phyloP scores from a whole-genome alignment of 1,139 yeast species.

The Diutina neorugosa region DNA sequence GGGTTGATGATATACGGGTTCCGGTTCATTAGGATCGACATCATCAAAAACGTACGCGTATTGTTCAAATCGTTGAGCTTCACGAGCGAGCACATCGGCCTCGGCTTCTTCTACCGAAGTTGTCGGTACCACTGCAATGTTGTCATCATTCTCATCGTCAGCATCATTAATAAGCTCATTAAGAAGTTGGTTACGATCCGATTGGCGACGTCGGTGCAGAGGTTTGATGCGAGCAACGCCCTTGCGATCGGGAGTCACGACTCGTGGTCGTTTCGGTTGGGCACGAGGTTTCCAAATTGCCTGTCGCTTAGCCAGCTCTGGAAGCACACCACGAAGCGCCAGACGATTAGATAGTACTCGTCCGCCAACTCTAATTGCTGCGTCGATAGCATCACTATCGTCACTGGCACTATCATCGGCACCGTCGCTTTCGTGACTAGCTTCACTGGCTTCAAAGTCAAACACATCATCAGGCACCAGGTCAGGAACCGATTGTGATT shows the following conservation, averaged over 20 bases:
- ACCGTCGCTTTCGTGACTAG: not conserved
- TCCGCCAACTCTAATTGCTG: slow-evolving; percentile 19
- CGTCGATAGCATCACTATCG: slow-evolving; percentile 8
- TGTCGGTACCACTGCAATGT: not conserved
- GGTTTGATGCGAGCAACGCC: not conserved
- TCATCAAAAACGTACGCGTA: not conserved
- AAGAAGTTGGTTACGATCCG: not conserved
- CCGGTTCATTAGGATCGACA: not conserved
- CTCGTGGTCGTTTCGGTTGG: slow-evolving; percentile 6
- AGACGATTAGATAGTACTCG: slow-evolving; percentile 17
- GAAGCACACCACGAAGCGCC: slow-evolving; percentile 24
- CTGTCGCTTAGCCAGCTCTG: slow-evolving; percentile 26
- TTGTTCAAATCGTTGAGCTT: not conserved
- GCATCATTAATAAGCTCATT: not conserved
- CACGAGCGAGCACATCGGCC: not conserved
- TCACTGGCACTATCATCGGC: not conserved
- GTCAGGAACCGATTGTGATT: not conserved
- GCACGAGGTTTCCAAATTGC: slow-evolving; percentile 12
- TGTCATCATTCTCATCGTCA: not conserved
- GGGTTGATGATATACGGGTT: not conserved
- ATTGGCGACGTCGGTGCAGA: not conserved
- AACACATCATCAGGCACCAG: not conserved
- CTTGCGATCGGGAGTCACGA: not conserved
- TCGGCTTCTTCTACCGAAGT: not conserved
- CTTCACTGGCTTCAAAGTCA: not conserved